Evolutionary conservation across 371 early-diverging fungal genomes (phyloP), one percentile per base, ranked within the genome.

Genomic region (Syncephalastrum monosporum): DNA sequence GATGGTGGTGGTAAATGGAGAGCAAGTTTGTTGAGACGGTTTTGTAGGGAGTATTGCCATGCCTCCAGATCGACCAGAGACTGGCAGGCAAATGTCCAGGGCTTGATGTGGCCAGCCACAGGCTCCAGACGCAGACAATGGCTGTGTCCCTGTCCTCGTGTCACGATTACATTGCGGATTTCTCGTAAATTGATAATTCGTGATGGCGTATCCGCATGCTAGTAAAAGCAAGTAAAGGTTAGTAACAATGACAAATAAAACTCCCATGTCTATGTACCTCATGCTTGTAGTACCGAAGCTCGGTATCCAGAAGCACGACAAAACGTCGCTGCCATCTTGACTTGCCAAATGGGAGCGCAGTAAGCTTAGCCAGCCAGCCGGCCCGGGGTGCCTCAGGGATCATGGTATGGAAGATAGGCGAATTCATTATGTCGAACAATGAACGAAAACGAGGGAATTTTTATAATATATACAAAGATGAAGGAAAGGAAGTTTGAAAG

Each of bases 221-320:
- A 14, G 15, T 17, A 27, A 57, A 13, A 17, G 25, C 10, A 50
- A 50, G 3, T 3, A 50, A 38, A 19, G 5, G 42, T 33, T 0
- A 41, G 21, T 41, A 21, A 42, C 10, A 41, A 52, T 56, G 14
- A 29, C 15, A 45, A n/a, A 53, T 24, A 41, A 21, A 50, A 15
- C 16, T 42, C n/a, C 33, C 27, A 38, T 49, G 27, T 17, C 17
- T 46, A 59, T 59, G 21, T 49, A 56, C 57, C 56, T 75, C 76
- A 23, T 62, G 59, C 48, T 64, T 68, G 25, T 76, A 76, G 46
- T 69, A 76, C 15, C 76, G 60, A 17, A 76, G 23, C 54, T 76
- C 73, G 23, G 69, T 63, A 57, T 67, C 73, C 14, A 73, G 53
- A 16, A 76, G 47, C 8, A 76, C 69, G 41, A 76, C 70, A 46